Conservation (phyloP, 306 rosid species). For the Prosopis cineraria region DNA sequence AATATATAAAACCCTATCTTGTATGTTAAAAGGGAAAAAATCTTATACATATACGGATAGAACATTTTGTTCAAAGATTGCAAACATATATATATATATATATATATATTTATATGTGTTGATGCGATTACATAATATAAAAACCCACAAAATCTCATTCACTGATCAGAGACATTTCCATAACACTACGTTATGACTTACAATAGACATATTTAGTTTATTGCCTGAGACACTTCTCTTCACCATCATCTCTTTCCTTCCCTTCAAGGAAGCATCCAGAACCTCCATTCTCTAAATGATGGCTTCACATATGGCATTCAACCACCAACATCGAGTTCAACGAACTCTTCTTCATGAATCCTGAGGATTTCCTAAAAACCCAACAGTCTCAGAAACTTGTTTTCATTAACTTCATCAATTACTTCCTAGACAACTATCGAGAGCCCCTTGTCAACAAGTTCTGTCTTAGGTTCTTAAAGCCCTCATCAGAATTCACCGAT, state of each 20-base stretch:
- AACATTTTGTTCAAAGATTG: not conserved
- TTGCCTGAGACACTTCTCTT: not conserved
- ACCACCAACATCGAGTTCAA: constrained; percentile 18
- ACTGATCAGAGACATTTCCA: not conserved
- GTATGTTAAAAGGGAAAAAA: too few relatives aligned
- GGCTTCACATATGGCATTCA: constrained; percentile 21
- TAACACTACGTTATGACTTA: too few relatives aligned
- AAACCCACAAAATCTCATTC: not conserved
- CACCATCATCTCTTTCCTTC: constrained; percentile 20
- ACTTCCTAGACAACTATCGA: not conserved
- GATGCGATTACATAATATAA: not conserved
- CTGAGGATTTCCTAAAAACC: not conserved
- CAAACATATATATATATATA: not conserved
- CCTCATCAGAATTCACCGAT: not conserved
- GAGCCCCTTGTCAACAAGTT: not conserved
- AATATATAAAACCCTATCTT: too few relatives aligned
- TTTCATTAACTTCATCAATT: constrained; percentile 21
- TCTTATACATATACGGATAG: too few relatives aligned
- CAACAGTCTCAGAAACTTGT: not conserved
- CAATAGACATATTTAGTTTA: not conserved
- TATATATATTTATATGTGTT: too few relatives aligned
- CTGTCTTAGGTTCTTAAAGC: constrained; percentile 18
- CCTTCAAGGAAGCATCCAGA: constrained; percentile 37
- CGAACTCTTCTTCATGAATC: constrained; percentile 23
- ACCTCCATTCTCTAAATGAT: constrained; percentile 25